Evolutionary conservation across 1,284 basidiomycete genomes (phyloP), one percentile per base, ranked within the genome.

Genomic region (Ceratobasidium sp.): DNA sequence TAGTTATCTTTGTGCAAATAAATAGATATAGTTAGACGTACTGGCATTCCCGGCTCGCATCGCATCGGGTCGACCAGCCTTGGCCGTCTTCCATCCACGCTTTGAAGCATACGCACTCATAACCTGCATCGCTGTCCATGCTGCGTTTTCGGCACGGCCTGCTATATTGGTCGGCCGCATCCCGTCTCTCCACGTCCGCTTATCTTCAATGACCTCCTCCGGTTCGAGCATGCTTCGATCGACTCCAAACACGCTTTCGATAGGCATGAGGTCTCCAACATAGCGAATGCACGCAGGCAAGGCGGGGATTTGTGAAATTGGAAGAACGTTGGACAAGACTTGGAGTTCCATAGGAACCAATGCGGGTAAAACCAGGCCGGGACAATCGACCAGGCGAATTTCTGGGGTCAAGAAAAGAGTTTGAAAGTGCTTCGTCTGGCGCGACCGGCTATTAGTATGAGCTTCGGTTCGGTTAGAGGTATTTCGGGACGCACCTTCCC

Each of bases 361-460:
- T 77, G 89, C 91, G 8, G 98, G 98, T 82, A 99, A 99, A 19
- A 99, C 98, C 33, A 99, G 87, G 84, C 98, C 98, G 15, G 98
- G 98, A 85, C 98, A 99, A 85, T 99, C 98, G 80, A 97, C 99
- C n/a, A 99, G 89, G 15, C 94, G 87, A 63, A 99, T 93, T 2
- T 89, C 87, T 33, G 94, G 89, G 0, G 96, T 96, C 31, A 99
- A 88, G 78, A 96, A 90, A 77, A 99, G 96, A 0, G 98, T 99
- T 84, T 99, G 98, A 86, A 99, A 99, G 84, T 99, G 98, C 82
- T 99, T 99, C 36, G 98, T 99, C 84, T 95, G 77, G 59, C 11
- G 45, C 41, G 59, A 9, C 62, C 50, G 29, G 59, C 72, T 47
- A 76, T 62, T 19, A 73, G 69, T 2, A 56, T 59, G 4, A 75